Conservation (phyloP, 495 filamentous ascomycete genomes). For the Margaritispora aquatica region DNA sequence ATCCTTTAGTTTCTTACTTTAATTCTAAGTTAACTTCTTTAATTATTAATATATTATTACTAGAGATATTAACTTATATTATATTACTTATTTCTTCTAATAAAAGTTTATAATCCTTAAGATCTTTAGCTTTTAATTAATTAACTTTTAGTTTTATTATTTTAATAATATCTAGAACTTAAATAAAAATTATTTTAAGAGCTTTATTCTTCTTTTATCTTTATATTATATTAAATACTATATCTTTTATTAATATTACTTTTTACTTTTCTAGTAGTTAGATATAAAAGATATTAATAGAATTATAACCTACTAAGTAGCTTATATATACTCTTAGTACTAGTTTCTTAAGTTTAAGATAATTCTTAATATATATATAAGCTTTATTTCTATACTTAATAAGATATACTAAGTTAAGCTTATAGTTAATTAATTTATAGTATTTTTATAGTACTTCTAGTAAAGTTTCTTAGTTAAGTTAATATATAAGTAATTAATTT, state of each 20-base stretch:
- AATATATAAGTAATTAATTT: neutral
- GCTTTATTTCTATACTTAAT: neutral
- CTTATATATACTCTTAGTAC: slow-evolving; percentile 25
- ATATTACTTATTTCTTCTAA: neutral
- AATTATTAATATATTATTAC: too few relatives aligned
- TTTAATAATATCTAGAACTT: too few relatives aligned
- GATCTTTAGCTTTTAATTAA: neutral
- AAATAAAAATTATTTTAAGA: neutral
- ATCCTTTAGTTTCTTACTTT: too few relatives aligned
- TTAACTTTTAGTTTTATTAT: too few relatives aligned
- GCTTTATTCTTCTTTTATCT: neutral
- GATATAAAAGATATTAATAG: slow-evolving; percentile 27
- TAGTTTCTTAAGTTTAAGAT: slow-evolving; percentile 12
- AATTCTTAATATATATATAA: slow-evolving; percentile 16
- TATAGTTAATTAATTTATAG: neutral
- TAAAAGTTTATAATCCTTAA: neutral
- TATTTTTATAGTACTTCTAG: neutral
- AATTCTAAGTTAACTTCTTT: too few relatives aligned
- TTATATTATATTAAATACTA: neutral
- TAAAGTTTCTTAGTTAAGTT: neutral
- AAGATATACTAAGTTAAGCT: neutral
- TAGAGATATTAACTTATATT: neutral
- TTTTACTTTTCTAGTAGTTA: slow-evolving; percentile 9
- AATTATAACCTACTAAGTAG: slow-evolving; percentile 27
- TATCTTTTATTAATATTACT: neutral